Evolutionary conservation across 2,329 filamentous ascomycete genomes (phyloP).

Genomic region (Xylariales sp.): DNA sequence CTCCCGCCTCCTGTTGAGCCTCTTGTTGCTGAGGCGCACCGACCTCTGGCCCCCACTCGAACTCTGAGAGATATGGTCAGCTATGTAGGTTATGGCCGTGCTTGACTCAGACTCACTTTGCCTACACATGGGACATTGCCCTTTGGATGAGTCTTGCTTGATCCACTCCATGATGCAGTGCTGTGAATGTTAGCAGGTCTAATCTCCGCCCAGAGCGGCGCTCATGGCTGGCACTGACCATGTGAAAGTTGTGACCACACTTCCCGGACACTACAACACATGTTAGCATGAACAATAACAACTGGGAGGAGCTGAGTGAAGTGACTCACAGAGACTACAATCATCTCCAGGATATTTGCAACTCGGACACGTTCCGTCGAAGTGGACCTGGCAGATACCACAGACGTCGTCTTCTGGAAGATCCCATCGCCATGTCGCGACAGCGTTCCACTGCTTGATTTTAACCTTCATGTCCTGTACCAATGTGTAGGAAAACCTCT

Average conservation of each 20-base stretch:
- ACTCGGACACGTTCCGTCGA: slow-evolving; percentile 94
- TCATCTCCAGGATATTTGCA: slow-evolving; percentile 98
- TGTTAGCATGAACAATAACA: slow-evolving; percentile 5
- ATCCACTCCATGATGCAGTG: slow-evolving; percentile 97
- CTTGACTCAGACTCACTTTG: slow-evolving; percentile 60
- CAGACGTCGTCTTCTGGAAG: slow-evolving; percentile 97
- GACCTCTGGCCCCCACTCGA: slow-evolving; percentile 24
- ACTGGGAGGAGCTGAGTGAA: too few species aligned
- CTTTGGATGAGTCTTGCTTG: slow-evolving; percentile 86
- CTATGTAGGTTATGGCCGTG: neutral
- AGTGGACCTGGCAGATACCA: slow-evolving; percentile 96
- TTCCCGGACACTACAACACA: slow-evolving; percentile 73
- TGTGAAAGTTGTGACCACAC: slow-evolving; percentile 97
- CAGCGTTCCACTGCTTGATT: slow-evolving; percentile 87
- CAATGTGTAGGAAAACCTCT: too few species aligned
- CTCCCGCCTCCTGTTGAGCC: slow-evolving; percentile 16
- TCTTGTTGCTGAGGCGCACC: slow-evolving; percentile 14
- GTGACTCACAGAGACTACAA: slow-evolving; percentile 74
- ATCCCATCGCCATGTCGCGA: slow-evolving; percentile 97
- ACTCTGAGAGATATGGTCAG: slow-evolving; percentile 20
- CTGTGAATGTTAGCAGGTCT: slow-evolving; percentile 39
- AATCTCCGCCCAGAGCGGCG: slow-evolving; percentile 1
- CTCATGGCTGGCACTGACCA: slow-evolving; percentile 68
- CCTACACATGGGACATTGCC: slow-evolving; percentile 95
- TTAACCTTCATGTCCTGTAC: slow-evolving; percentile 87